Conservation (phyloP, 495 filamentous ascomycete species). For the Alectoria sarmentosa region DNA sequence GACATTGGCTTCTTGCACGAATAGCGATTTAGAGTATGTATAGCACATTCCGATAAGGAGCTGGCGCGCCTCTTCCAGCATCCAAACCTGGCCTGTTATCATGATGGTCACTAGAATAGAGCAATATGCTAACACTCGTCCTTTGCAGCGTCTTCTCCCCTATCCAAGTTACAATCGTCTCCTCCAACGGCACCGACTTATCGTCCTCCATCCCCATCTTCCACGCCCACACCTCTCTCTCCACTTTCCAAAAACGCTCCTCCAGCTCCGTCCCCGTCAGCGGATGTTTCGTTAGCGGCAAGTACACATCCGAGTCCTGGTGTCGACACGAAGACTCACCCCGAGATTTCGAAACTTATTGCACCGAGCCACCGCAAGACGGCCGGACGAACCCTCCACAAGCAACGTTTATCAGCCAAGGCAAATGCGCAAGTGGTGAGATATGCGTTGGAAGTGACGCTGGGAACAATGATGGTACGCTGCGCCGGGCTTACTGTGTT, state of each 20-base stretch:
- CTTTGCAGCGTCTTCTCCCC: background rate
- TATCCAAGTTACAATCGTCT: background rate
- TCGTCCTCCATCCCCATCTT: background rate
- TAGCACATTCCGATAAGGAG: background rate
- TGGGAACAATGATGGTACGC: background rate
- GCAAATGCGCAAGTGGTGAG: background rate
- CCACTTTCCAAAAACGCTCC: background rate
- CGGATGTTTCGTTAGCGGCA: background rate
- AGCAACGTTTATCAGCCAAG: background rate
- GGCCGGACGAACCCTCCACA: background rate
- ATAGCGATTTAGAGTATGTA: background rate
- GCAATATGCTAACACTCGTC: background rate
- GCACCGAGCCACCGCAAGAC: background rate
- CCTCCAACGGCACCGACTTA: slow-evolving; percentile 8
- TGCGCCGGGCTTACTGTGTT: background rate
- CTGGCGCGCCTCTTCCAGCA: background rate
- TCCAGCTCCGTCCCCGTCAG: background rate
- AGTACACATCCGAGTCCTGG: background rate
- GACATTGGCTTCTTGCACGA: background rate
- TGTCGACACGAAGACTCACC: background rate
- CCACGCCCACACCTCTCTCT: background rate
- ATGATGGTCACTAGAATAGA: background rate
- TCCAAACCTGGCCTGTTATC: no score
- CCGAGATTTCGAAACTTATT: background rate
- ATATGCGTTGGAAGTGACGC: background rate